Base-by-base conservation (phyloP, 1,139 yeast genomes). In the Suhomyces guaymorum region DNA sequence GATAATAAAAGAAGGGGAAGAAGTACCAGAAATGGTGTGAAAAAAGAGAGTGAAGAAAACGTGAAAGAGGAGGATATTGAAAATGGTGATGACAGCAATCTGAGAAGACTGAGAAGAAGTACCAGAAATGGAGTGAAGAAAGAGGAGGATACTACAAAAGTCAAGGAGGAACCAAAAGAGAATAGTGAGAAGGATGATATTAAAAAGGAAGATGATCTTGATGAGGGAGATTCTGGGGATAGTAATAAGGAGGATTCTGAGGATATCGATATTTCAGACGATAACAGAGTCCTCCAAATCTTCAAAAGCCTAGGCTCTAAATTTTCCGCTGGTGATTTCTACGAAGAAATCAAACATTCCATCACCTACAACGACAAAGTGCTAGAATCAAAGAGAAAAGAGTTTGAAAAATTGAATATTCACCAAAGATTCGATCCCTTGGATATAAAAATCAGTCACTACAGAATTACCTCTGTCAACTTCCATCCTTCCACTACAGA, bases 261-360 rank as follows among this genome's bases (percentile, higher is more conserved):
- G 33, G 49, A 39, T n/a, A 17, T 14, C 9, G 12, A 52, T 4
- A 63, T 59, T 4, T 61, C 55, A 3, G 57, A 58, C 8, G 68
- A 64, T 38, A 56, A 61, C 28, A 55, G 59, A 41, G 67, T 68
- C 10, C 57, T 69, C 38, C 63, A 58, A 27, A 61, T 68, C 32
- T 66, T 75, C 32, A 60, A 63, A 41, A 66, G 61, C 32, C 57
- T 67, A 31, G 77, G 83, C 2, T 72, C 71, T 34, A 73, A 76
- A 28, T 75, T 83, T 38, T 82, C 92, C 0, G 78, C 84, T 35
- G 95, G 95, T 1, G 96, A 88, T 54, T 83, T 82, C 54, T 87
- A 80, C 48, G 84, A 82, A 38, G 46, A 67, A 41, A 55, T 73
- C 41, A 57, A 73, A 37, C 49, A 63, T 11, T 37, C 49, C 3